These are phyloP conservation scores for Candida xyloterini DNA, from an alignment of 805 yeast genomes.

Conservation along the genomic window DNA sequence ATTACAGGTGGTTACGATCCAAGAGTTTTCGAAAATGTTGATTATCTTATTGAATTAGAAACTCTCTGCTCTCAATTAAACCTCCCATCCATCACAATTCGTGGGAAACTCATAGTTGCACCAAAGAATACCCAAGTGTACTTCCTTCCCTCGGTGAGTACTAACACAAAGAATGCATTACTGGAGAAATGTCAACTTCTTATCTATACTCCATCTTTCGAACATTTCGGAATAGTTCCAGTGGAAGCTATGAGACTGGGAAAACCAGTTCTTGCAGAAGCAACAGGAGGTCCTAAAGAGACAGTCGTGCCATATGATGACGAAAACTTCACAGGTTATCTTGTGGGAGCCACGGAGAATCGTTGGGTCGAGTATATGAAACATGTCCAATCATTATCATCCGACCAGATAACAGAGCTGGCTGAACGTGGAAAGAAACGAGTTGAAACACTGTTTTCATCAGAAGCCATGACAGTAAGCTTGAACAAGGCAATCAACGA, in stretches of 20 bases:
- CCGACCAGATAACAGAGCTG: conserved; percentile 8
- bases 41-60: conserved; percentile 62
- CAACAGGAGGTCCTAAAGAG: conserved; percentile 92
- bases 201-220: conserved; percentile 85
- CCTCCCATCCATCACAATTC: conserved; percentile 43
- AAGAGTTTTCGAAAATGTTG: conserved; percentile 70
- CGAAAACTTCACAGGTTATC: conserved; percentile 54
- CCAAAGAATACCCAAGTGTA: conserved; percentile 27
- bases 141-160: conserved; percentile 78
- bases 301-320: conserved; percentile 46
- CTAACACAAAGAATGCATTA: conserved; percentile 60
- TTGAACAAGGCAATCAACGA: conserved; percentile 18
- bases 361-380: conserved; percentile 55
- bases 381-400: conserved; percentile 31
- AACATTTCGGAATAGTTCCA: conserved; percentile 98
- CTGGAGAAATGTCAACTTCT: conserved; percentile 56
- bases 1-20: conserved; percentile 91
- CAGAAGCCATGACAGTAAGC: conserved; percentile 40
- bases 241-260: conserved; percentile 87
- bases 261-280: conserved; percentile 80
- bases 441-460: conserved; percentile 40
- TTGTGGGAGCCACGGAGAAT: conserved; percentile 43
- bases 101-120: conserved; percentile 16
- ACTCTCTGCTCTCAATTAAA: conserved; percentile 42
- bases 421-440: conserved; percentile 31